These are phyloP conservation scores for Lycium ferocissimum DNA, from an alignment of 257 asterid species.

Conservation along the genomic window DNA sequence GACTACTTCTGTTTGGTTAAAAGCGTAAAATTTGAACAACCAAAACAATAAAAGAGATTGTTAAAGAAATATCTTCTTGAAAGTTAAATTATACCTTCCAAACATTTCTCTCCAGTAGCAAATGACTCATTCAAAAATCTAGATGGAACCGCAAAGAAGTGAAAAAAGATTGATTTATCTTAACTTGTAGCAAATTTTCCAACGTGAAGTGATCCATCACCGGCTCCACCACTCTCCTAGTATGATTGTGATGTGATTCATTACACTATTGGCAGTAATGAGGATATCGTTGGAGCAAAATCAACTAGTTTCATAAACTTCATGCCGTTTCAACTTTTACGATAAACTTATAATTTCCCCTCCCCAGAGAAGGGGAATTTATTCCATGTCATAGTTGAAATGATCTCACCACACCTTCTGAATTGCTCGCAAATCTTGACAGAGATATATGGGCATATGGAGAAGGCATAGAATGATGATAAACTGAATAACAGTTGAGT, in stretches of 20 bases:
- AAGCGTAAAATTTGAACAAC: background rate
- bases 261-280: background rate
- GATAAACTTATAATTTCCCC: too few species aligned
- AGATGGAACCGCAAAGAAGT: background rate
- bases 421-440: constrained; percentile 41
- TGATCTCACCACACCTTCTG: constrained; percentile 35
- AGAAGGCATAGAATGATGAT: constrained; percentile 16
- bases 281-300: too few species aligned
- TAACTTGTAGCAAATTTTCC: background rate
- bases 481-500: background rate
- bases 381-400: constrained; percentile 38
- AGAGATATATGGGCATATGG: constrained; percentile 35
- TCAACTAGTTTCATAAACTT: background rate
- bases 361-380: constrained; percentile 62
- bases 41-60: background rate
- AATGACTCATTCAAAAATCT: background rate
- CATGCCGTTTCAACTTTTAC: background rate
- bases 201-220: background rate
- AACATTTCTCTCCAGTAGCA: background rate
- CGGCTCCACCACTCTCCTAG: background rate
- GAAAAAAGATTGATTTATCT: too few species aligned
- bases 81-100: background rate
- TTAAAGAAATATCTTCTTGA: background rate
- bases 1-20: background rate
- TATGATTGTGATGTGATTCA: background rate